These are phyloP conservation scores for Aspergillus cristatus DNA, from an alignment of 495 filamentous ascomycete genomes.

Conservation along the genomic window DNA sequence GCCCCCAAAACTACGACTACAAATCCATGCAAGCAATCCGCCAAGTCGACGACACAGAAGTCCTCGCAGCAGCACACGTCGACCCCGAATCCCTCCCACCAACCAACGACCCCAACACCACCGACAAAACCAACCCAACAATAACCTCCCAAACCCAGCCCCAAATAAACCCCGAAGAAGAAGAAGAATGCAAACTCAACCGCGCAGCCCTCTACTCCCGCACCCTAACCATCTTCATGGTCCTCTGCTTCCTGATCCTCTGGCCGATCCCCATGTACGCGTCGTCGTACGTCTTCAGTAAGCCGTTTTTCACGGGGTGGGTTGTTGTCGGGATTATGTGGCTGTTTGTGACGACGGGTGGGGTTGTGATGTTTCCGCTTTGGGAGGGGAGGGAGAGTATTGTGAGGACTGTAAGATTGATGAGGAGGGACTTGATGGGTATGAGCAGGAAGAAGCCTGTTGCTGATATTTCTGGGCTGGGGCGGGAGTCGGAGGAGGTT, in stretches of 20 bases:
- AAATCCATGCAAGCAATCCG: constrained; percentile 76
- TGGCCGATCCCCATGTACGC: constrained; percentile 98
- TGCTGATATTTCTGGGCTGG: too few relatives aligned
- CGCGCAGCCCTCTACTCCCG: constrained; percentile 73
- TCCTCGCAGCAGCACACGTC: constrained; percentile 56
- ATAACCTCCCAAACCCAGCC: too few relatives aligned
- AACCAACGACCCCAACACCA: constrained; percentile 26
- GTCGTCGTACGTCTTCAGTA: constrained; percentile 75
- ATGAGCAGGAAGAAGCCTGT: constrained; percentile 31
- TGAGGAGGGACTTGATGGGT: constrained; percentile 61
- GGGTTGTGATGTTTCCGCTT: constrained; percentile 74
- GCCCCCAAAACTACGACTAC: constrained; percentile 82
- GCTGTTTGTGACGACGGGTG: constrained; percentile 67
- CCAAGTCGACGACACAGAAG: constrained; percentile 72
- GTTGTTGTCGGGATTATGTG: constrained; percentile 77
- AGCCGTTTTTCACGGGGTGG: constrained; percentile 91
- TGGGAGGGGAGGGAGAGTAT: constrained; percentile 72
- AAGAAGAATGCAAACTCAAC: constrained; percentile 60
- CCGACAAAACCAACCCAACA: not conserved
- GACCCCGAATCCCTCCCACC: constrained; percentile 64
- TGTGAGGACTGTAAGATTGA: constrained; percentile 50
- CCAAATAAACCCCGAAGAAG: constrained; percentile 12
- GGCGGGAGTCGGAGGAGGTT: constrained; percentile 11
- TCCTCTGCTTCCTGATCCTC: constrained; percentile 67
- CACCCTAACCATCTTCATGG: constrained; percentile 64